These are phyloP conservation scores for Acanthamoeba castellanii DNA, from an alignment of 208 protist genomes.

Conservation along the genomic window DNA sequence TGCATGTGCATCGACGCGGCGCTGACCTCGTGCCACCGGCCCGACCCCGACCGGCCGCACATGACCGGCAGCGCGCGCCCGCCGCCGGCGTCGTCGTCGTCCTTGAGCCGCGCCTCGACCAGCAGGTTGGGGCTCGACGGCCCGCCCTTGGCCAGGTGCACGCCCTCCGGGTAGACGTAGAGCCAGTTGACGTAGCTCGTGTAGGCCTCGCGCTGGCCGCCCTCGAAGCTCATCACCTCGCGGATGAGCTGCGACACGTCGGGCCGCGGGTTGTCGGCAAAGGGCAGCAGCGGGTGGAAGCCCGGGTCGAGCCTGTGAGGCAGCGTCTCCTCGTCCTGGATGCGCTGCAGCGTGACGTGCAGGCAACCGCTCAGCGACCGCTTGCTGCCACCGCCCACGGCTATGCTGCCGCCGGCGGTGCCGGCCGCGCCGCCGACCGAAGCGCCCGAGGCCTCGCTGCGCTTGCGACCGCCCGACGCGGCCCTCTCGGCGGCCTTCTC, in stretches of 20 bases:
- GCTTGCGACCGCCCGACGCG: not conserved
- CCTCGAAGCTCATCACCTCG: slow-evolving; percentile 57
- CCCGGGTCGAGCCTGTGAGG: not conserved
- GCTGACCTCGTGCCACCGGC: not conserved
- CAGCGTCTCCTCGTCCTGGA: slow-evolving; percentile 24
- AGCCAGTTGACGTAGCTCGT: slow-evolving; percentile 29
- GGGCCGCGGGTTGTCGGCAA: not conserved
- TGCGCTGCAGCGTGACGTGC: not conserved
- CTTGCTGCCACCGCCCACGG: not conserved
- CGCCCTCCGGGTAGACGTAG: slow-evolving; percentile 31
- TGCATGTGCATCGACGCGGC: not conserved
- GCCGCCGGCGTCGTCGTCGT: slow-evolving; percentile 37
- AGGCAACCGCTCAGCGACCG: not conserved
- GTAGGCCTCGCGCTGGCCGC: slow-evolving; percentile 16
- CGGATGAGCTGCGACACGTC: slow-evolving; percentile 28
- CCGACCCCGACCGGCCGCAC: not conserved
- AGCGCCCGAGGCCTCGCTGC: not conserved
- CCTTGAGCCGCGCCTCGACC: slow-evolving; percentile 19
- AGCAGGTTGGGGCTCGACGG: slow-evolving; percentile 25
- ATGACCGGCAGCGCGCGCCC: not conserved
- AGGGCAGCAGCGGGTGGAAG: slow-evolving; percentile 24
- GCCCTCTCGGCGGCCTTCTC: slow-evolving; percentile 38
- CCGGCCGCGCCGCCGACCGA: not conserved
- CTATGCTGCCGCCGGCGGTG: not conserved
- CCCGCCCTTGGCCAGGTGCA: slow-evolving; percentile 39